phyloP scores from a whole-genome alignment of 345 rosid genomes.

The Brassica rapa region DNA sequence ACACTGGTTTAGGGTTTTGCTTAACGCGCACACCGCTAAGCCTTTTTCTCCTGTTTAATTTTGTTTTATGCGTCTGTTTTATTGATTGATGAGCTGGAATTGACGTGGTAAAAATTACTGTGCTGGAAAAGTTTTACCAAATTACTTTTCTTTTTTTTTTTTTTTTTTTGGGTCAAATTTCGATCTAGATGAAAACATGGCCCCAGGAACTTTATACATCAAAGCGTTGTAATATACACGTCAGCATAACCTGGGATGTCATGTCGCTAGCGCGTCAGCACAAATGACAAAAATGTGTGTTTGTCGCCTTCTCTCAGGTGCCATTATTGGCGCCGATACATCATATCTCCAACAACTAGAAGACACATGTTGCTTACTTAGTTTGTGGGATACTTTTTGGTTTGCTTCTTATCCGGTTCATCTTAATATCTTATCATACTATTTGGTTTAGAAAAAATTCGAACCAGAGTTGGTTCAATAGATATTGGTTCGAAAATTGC shows the following conservation, averaged over 20 bases:
- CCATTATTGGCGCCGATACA: slow-evolving; percentile 8
- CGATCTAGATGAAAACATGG: slow-evolving; percentile 12
- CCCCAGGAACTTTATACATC: not conserved
- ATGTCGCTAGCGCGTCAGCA: not conserved
- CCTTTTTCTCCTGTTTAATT: slow-evolving; percentile 1
- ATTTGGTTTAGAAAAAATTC: not conserved
- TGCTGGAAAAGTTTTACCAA: not conserved
- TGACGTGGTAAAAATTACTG: slow-evolving; percentile 34
- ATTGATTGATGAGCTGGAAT: slow-evolving; percentile 14
- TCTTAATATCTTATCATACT: not conserved
- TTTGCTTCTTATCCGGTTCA: slow-evolving; percentile 13
- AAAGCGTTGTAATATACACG: slow-evolving; percentile 5
- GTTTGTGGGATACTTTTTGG: not conserved
- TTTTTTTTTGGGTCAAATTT: too few species aligned
- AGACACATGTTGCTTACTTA: slow-evolving; percentile 7
- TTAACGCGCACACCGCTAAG: slow-evolving; percentile 27
- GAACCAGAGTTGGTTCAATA: not conserved
- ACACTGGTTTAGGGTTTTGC: slow-evolving; percentile 18
- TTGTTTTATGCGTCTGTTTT: not conserved
- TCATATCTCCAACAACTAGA: not conserved
- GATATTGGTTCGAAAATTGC: too few species aligned
- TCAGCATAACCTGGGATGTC: slow-evolving; percentile 14
- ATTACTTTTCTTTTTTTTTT: too few species aligned
- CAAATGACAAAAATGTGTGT: not conserved
- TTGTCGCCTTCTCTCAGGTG: slow-evolving; percentile 28